Base-by-base conservation (phyloP, 208 protist species). In the Crithidia mellificae region DNA sequence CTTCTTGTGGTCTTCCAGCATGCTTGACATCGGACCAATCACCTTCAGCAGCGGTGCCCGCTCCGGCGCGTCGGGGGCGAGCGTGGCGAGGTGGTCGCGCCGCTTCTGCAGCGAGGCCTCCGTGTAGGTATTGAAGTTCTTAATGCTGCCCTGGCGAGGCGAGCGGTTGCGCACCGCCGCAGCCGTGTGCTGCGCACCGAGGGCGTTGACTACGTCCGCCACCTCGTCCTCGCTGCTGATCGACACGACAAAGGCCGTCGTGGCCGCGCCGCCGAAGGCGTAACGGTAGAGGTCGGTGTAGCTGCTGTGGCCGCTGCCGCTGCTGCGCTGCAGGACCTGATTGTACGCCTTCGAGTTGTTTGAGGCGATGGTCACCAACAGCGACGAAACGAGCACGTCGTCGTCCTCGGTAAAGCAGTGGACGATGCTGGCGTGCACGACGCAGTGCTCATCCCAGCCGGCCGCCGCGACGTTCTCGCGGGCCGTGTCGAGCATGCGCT, bases 251-350 rank as follows among this genome's bases (percentile, higher is more conserved):
- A 51, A 65, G 11, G 74, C 63, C 9, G 44, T 78, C 25, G 68
- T 72, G 47, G 68, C 67, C 17, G 66, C 74, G n/a, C 85, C 85
- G 46, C 85, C 85, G 41, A 90, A 73, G 46, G 75, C 85, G 50
- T 87, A 84, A 63, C 77, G 79, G 65, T 77, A 84, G 34, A 85
- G 56, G 9, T 81, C 68, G 2, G 41, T 22, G 29, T 80, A 53
- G 22, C 24, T n/a, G 43, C 34, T 53, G 39, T 25, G 46, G 38
- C 53, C 57, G 34, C 24, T 68, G 71, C 39, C 68, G 38, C 39
- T 51, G 46, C 14, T 20, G 46, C 46, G 39, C 27, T 74, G 43
- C 50, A 74, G 41, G 58, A 80, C 63, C 36, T 69, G 34, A 44
- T 47, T 62, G 25, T 87, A 78, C 9, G 72, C 20, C 41, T 32